These are phyloP conservation scores for Trichoderma semiorbis DNA, from an alignment of 2,329 filamentous ascomycete species.

Conservation along the genomic window DNA sequence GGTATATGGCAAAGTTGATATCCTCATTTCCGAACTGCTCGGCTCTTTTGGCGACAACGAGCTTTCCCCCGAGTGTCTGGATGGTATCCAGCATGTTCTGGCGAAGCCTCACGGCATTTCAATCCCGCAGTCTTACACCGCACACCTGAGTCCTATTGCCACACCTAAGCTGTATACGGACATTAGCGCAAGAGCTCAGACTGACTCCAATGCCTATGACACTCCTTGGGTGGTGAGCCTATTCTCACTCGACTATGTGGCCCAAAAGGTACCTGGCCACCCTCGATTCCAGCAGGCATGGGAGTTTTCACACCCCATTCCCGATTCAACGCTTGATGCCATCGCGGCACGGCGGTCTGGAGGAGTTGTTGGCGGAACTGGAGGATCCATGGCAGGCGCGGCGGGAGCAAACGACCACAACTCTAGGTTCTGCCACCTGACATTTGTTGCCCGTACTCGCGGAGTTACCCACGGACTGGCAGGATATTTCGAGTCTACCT, in stretches of 20 bases:
- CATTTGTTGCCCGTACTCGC: constrained; percentile 72
- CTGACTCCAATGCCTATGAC: constrained; percentile 72
- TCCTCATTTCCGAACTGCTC: constrained; percentile 88
- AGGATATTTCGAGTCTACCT: constrained; percentile 94
- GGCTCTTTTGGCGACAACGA: constrained; percentile 98
- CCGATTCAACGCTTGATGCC: constrained; percentile 52
- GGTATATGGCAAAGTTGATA: constrained; percentile 71
- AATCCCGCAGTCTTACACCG: constrained; percentile 89
- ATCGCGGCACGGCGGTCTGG: constrained; percentile 57
- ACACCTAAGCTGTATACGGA: constrained; percentile 84
- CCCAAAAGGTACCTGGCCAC: constrained; percentile 57
- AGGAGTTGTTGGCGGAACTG: constrained; percentile 63
- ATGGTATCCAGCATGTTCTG: constrained; percentile 92
- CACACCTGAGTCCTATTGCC: constrained; percentile 87
- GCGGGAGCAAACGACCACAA: constrained; percentile 91
- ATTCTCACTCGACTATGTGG: constrained; percentile 83
- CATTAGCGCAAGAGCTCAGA: constrained; percentile 58
- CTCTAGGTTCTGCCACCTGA: constrained; percentile 70
- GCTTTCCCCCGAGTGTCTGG: constrained; percentile 91
- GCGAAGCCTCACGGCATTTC: constrained; percentile 77
- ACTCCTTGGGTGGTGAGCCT: constrained; percentile 95
- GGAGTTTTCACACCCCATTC: constrained; percentile 77
- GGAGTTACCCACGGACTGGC: constrained; percentile 88
- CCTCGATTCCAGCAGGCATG: constrained; percentile 71
- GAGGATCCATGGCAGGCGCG: constrained; percentile 69